Base-by-base conservation (phyloP, 108 stramenopile species). In the Discostella pseudostelligera region DNA sequence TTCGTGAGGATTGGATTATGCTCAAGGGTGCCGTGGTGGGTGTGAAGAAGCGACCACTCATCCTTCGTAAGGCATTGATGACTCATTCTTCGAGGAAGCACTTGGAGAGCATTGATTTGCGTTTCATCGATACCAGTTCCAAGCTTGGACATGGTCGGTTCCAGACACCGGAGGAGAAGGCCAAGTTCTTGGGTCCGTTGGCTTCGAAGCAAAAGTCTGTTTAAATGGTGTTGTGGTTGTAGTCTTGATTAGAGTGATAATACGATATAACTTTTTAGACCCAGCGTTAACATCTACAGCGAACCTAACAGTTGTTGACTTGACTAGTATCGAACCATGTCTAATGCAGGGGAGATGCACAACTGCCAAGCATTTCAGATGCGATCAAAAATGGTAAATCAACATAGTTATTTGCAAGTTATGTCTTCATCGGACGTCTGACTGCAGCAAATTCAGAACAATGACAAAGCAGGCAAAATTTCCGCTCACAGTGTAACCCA, bases 141-240 rank as follows among this genome's bases (percentile, higher is more conserved):
- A 99, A 99, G 90, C 89, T 93, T 75, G 99, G 99, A 57, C 99
- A 99, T 80, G 99, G 99, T 51, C 91, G 99, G 65, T 99, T 99
- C 97, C 99, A 99, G 83, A 99, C 99, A 37, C 84, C 80, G 55
- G 98, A 97, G 65, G 99, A 99, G 83, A 98, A 98, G 89, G 85
- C 83, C 74, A 98, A 97, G 82, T 97, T 98, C 96, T 67, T 98
- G 51, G 99, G 98, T 46, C 97, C 98, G 66, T 78, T 99, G 70
- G 98, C 97, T 48, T 95, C 94, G 80, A 96, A 94, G 87, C 84
- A 87, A 62, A 87, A 83, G 29, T 29, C 49, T 56, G 29, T 43
- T 43, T 76, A 62, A 76, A 35, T 25, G 8, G 17, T 22, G 2
- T 3, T 45, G 44, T 9, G 14, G 44, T 45, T 7, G 8, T 45